Conservation (phyloP, 78 protist genomes). For the Protostelium mycophagum region DNA sequence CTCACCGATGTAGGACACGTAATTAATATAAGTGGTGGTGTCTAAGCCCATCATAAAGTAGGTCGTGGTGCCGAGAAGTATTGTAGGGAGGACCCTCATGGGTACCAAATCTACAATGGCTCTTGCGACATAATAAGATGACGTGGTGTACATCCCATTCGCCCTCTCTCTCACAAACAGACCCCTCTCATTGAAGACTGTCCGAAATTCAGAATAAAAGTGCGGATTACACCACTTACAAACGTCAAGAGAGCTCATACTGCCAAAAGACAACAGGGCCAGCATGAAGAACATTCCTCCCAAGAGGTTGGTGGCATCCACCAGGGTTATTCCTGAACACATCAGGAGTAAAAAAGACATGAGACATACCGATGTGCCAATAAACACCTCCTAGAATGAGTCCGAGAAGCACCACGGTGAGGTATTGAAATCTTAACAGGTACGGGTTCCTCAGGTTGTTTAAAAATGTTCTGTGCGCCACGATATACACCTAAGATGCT, state of each 20-base stretch:
- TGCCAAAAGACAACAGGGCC: slow-evolving; percentile 53
- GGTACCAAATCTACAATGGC: slow-evolving; percentile 70
- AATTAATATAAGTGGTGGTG: not conserved
- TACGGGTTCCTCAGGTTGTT: slow-evolving; percentile 68
- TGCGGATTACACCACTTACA: slow-evolving; percentile 3
- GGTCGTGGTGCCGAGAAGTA: slow-evolving; percentile 65
- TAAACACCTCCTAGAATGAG: slow-evolving; percentile 57
- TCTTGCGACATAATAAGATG: slow-evolving; percentile 64
- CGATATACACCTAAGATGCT: slow-evolving; percentile 42
- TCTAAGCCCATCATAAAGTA: slow-evolving; percentile 74
- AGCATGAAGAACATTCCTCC: slow-evolving; percentile 30
- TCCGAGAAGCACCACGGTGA: slow-evolving; percentile 45
- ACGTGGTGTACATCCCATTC: slow-evolving; percentile 62
- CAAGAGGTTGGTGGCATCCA: slow-evolving; percentile 9
- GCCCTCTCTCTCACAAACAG: slow-evolving; percentile 68
- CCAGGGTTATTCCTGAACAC: not conserved
- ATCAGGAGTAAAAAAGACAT: slow-evolving; percentile 37
- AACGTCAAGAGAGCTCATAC: slow-evolving; percentile 57
- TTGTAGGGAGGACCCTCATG: slow-evolving; percentile 74
- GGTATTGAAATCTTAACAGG: slow-evolving; percentile 37
- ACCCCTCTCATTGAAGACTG: slow-evolving; percentile 51
- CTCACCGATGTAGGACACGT: not conserved
- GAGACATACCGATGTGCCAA: slow-evolving; percentile 53
- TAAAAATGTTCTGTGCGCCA: slow-evolving; percentile 46
- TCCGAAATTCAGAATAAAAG: not conserved